A percentile compares a stretch with the other conserved stretches of the same genome.
phyloP scores from a whole-genome alignment of 192 early-diverging fungal genomes.

The Chytriomyces confervae region DNA sequence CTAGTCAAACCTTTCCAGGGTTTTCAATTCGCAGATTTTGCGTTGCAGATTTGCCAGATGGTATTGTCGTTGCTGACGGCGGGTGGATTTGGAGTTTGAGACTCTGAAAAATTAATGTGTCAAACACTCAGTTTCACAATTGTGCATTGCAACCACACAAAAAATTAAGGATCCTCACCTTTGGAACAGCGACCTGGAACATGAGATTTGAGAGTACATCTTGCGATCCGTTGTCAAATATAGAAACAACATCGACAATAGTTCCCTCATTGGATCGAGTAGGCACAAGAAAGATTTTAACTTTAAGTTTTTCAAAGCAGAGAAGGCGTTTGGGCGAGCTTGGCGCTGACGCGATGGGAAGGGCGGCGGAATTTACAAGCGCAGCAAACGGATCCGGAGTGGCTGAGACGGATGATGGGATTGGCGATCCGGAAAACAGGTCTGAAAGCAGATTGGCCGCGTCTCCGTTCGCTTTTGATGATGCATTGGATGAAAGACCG shows the following conservation, averaged over 20 bases:
- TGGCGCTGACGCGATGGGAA: background rate
- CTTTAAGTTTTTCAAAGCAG: conserved; percentile 79
- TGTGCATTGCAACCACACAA: background rate
- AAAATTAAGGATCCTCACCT: conserved; percentile 41
- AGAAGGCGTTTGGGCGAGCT: conserved; percentile 19
- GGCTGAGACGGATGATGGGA: background rate
- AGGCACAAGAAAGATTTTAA: conserved; percentile 77
- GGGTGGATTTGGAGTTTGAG: conserved; percentile 85
- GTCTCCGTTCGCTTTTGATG: background rate
- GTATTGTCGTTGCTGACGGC: conserved; percentile 70
- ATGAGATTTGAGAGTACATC: conserved; percentile 69
- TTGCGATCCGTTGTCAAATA: conserved; percentile 68
- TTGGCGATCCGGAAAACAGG: conserved; percentile 48
- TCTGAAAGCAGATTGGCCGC: conserved; percentile 50
- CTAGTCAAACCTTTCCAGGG: conserved; percentile 59
- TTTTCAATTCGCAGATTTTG: conserved; percentile 88
- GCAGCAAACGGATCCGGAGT: conserved; percentile 21
- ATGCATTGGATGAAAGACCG: conserved; percentile 5
- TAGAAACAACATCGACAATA: conserved; percentile 70
- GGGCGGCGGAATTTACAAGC: background rate
- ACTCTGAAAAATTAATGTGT: conserved; percentile 45
- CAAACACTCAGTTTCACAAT: background rate
- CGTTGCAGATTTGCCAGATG: conserved; percentile 64
- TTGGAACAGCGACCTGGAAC: conserved; percentile 95
- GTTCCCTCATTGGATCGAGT: conserved; percentile 53